Evolutionary conservation across 208 protist species (phyloP).

Genomic region (Wallacemonas sp.): DNA sequence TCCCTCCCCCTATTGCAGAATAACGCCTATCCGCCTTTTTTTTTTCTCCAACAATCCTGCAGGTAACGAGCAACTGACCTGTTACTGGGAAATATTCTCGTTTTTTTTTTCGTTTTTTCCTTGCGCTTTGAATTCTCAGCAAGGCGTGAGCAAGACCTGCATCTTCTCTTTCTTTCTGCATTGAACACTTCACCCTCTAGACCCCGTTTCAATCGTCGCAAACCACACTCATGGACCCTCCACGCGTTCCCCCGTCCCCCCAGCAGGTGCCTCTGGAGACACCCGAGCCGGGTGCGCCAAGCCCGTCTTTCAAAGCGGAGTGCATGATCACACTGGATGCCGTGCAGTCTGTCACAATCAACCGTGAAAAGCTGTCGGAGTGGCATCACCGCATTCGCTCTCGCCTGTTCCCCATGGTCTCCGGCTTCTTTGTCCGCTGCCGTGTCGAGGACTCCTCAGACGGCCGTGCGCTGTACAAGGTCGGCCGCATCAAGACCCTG

Average conservation of each 20-base stretch:
- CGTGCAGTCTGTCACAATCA: conserved; percentile 84
- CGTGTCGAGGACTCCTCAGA: conserved; percentile 88
- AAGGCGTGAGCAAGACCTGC: too few species aligned
- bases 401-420: conserved; percentile 76
- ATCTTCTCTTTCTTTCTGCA: background rate
- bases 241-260: conserved; percentile 71
- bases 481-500: conserved; percentile 86
- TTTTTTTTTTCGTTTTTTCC: background rate
- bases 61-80: too few species aligned
- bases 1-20: too few species aligned
- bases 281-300: conserved; percentile 40
- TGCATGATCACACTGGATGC: conserved; percentile 67
- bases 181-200: too few species aligned
- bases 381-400: conserved; percentile 91
- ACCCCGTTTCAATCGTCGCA: too few species aligned
- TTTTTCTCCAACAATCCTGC: background rate
- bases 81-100: too few species aligned
- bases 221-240: conserved; percentile 56
- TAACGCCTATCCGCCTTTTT: background rate
- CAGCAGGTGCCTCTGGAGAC: conserved; percentile 54
- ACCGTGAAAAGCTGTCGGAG: conserved; percentile 88
- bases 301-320: conserved; percentile 55
- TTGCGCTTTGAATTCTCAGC: too few species aligned
- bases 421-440: conserved; percentile 91
- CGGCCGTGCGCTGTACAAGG: conserved; percentile 87